Base-by-base conservation (phyloP, 1,284 basidiomycete species). In the Ustilago bromivora region DNA sequence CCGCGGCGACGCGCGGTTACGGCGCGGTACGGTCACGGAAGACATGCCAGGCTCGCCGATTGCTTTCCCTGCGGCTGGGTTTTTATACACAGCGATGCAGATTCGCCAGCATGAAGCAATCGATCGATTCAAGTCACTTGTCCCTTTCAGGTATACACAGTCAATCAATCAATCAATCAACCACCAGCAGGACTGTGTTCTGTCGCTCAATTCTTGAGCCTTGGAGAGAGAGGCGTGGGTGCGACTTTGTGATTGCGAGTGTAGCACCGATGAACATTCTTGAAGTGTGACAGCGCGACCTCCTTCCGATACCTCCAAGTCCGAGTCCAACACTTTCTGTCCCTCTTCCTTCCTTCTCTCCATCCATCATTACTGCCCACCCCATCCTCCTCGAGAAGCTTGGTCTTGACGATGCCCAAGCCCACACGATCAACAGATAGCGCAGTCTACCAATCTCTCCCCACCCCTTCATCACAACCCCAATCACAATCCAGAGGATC, bases 401-500 rank as follows among this genome's bases (percentile, higher is more conserved):
- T 28, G 49, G 15, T 31, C 12, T 9, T 55, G n/a, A 55, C 17
- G 23, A 56, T 56, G 54, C 54, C 54, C 15, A 56, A 23, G 5
- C 36, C 46, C 2, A 15, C 46, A 17, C 35, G 35, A n/a, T 23
- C 54, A 28, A 43, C 52, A 23, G 35, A 19, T 1, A 17, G 35
- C n/a, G 28, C 47, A 32, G 32, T 41, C 19, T 61, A 66, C 28
- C 64, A 60, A 23, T 53, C 64, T 31, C 31, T 66, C 58, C 55
- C 58, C 4, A 38, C 53, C 17, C 64, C 35, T 35, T 31, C 34
- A 4, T 23, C 31, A 17, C 35, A 40, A 43, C 38, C 40, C 17
- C 56, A 23, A 57, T 0, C 49, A 28, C 49, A 51, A 32, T 28
- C 49, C 31, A 23, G 47, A 19, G 43, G 32, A 3, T 40, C 61